Base-by-base conservation (phyloP, 768 basidiomycete genomes). In the Hirschioporus abietinus region DNA sequence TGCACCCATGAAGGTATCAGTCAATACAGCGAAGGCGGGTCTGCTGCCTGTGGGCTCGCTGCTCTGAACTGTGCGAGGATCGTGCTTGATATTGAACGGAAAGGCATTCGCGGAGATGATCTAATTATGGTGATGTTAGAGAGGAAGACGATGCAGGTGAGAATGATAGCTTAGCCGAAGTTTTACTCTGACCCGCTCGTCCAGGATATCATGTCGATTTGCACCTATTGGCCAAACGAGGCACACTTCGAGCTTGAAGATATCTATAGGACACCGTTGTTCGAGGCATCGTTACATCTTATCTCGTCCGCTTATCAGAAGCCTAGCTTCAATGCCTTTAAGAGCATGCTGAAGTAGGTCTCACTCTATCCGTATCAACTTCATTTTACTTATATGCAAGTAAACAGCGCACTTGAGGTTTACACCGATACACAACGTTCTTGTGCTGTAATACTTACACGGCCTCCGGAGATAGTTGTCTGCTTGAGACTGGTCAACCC, bases 401-500 rank as follows among this genome's bases (percentile, higher is more conserved):
- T 67, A 4, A 62, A 80, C 77, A 59, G 68, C 26, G 42, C 24
- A 61, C 34, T 26, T 42, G 57, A 59, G 66, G 0, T n/a, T 4
- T 35, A 68, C 60, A 26, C 65, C 63, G 68, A 66, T 35, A 58
- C 60, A 8, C 24, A 8, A 25, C 12, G 60, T 3, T 72, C 78
- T 63, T 66, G 80, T 60, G 82, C 82, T 64, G 78, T 77, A 36
- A 79, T 89, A 63, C 85, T 91, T 67, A 91, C 89, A 0, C 86
- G 88, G 24, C 88, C 89, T 36, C 89, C 90, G 0, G 90, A 90
- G 71, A 89, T 90, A 64, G 74, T 90, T 15, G 79, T 83, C 20
- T 84, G 86, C 71, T 71, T 88, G 67, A 79, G 76, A 67, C 70
- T 80, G 52, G 64, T 68, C 35, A 70, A 64, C 20, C 36, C 64